Conservation (phyloP, 495 filamentous ascomycete species). For the Aspergillus bridgeri region DNA sequence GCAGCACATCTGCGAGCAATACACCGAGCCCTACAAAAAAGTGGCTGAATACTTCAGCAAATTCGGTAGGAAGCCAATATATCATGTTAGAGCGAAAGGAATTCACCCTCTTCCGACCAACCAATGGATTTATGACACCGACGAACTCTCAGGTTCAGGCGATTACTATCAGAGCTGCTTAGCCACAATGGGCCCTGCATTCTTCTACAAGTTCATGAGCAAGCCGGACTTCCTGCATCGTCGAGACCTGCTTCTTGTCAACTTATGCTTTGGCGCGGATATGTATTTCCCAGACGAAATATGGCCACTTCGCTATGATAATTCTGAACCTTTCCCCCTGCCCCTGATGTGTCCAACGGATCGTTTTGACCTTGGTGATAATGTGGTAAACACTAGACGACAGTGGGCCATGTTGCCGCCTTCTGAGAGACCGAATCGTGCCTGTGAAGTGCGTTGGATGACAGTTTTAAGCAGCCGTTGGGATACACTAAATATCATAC, state of each 20-base stretch:
- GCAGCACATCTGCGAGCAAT: slow-evolving; percentile 3
- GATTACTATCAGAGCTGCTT: neutral
- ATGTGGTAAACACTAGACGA: neutral
- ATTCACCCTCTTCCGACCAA: neutral
- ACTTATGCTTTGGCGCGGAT: neutral
- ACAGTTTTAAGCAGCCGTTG: neutral
- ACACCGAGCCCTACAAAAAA: neutral
- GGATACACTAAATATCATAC: too few species aligned
- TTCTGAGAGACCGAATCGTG: neutral
- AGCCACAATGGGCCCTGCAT: slow-evolving; percentile 2
- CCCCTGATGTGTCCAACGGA: too few species aligned
- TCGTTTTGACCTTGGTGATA: neutral
- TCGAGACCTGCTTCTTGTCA: slow-evolving; percentile 7
- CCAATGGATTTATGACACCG: neutral
- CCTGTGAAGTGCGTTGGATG: neutral
- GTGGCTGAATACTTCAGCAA: neutral
- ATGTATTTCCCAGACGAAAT: too few species aligned
- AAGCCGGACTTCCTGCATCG: slow-evolving; percentile 1
- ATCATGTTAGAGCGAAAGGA: neutral
- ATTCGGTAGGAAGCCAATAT: neutral
- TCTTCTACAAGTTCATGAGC: slow-evolving; percentile 4
- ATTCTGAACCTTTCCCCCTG: too few species aligned
- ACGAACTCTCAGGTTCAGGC: neutral
- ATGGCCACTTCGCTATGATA: too few species aligned
- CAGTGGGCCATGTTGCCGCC: neutral